These are phyloP conservation scores for Scenedesmus sp. DNA, from an alignment of 163 green algal species.

Conservation along the genomic window DNA sequence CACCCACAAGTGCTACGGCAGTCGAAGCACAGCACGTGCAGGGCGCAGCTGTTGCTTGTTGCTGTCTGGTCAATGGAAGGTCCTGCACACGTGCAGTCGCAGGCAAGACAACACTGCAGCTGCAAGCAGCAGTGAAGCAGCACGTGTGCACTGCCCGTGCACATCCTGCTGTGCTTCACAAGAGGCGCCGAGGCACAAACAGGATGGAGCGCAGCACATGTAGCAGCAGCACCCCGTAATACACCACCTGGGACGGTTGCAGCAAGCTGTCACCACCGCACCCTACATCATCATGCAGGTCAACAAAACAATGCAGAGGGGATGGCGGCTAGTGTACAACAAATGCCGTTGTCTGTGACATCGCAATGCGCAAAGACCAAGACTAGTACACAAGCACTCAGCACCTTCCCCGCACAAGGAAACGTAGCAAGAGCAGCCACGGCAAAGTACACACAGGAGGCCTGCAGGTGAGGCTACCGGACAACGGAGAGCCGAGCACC, in stretches of 20 bases:
- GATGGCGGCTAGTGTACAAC: not conserved
- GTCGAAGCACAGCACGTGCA: not conserved
- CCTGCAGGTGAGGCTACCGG: not conserved
- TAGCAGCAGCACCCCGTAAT: not conserved
- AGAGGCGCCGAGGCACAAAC: not conserved
- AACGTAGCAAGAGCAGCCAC: not conserved
- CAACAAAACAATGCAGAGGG: not conserved
- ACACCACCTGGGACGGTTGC: not conserved
- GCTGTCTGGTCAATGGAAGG: not conserved
- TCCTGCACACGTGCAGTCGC: not conserved
- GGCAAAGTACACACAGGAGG: not conserved
- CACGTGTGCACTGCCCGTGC: not conserved
- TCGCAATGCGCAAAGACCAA: not conserved
- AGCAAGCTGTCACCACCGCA: not conserved
- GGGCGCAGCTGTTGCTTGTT: not conserved
- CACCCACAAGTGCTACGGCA: not conserved
- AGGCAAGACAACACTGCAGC: not conserved
- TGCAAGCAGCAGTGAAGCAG: not conserved
- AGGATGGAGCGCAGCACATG: not conserved
- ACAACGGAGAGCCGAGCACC: not conserved
- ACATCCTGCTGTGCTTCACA: not conserved
- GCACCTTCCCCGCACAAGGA: no score
- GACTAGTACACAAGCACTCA: not conserved
- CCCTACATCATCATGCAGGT: not conserved
- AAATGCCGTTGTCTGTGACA: not conserved